Evolutionary conservation across 805 yeast genomes (phyloP), one percentile per base, ranked within the genome.

Genomic region (Metschnikowia noctiluminum): DNA sequence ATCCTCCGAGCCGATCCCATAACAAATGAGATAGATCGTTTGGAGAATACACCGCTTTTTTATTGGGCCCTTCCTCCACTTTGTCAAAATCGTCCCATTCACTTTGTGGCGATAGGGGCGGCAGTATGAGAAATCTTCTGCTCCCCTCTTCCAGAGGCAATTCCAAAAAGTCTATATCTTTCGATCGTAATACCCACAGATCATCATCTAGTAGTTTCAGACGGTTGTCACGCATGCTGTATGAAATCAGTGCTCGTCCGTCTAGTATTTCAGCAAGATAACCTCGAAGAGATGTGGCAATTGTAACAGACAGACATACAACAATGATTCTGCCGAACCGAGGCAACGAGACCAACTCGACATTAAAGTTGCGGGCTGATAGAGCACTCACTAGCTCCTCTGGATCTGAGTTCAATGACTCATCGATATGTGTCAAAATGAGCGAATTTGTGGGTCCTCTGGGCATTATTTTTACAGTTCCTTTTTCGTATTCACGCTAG

Each of bases 41-140:
- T 0, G 74, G 72, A 14, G 74, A 64, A 45, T 62, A 63, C 6
- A 73, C 60, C 0, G 75, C 48, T 42, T 64, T 61, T 30, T 59
- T 56, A 45, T 66, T 65, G 9, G 78, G 78, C 0, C 74, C 73
- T 11, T 72, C 77, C 50, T 73, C 78, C 0, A 59, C 67, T 42
- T 61, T 68, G 43, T 64, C 65, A 69, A 70, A 73, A 45, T 70
- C 69, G 50, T 71, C 65, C 78, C 78, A 73, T 40, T 68, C 78
- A 0, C 70, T 56, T 3, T 72, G 77, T 0, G 78, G 78, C 9
- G 76, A 71, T 8, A 68, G 53, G 7, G 78, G 78, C 3, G 78
- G 78, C 42, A 73, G 70, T n/a, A 73, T 73, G 40, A 73, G 66
- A 46, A 71, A 73, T 13, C 77, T 48, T 35, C 65, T 60, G 43